Conservation (phyloP, 2,329 filamentous ascomycete genomes). For the Harringtonia lauricola region DNA sequence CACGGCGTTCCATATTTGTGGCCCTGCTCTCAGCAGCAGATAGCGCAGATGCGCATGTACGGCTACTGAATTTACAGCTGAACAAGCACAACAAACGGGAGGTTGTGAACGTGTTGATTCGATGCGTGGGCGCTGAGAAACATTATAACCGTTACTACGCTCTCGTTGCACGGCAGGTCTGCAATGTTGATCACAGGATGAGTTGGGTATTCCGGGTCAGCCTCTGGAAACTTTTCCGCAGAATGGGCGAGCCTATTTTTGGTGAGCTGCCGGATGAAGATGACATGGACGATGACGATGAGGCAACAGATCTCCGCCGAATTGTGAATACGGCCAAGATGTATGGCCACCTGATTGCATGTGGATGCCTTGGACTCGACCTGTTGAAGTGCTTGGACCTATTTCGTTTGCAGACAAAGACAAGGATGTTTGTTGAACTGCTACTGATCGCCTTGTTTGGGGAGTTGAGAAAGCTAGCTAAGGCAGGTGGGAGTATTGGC, state of each 20-base stretch:
- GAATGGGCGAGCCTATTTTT: constrained; percentile 71
- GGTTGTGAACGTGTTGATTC: constrained; percentile 76
- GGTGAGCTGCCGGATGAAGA: constrained; percentile 49
- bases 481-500: constrained; percentile 21
- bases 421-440: constrained; percentile 68
- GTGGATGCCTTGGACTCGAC: constrained; percentile 32
- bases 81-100: constrained; percentile 81
- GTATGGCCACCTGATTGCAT: constrained; percentile 39
- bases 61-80: constrained; percentile 70
- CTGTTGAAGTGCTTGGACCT: constrained; percentile 65
- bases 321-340: constrained; percentile 42
- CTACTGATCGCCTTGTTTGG: constrained; percentile 67
- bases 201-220: constrained; percentile 80
- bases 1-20: constrained; percentile 85
- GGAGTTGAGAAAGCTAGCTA: constrained; percentile 50
- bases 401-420: constrained; percentile 64
- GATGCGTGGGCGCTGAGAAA: constrained; percentile 74
- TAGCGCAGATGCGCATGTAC: constrained; percentile 70
- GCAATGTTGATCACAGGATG: constrained; percentile 56
- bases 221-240: constrained; percentile 75
- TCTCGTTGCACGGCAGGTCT: constrained; percentile 69
- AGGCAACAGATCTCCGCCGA: constrained; percentile 36
- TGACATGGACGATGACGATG: constrained; percentile 32
- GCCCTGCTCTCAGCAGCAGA: constrained; percentile 79
- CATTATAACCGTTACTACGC: constrained; percentile 91